Evolutionary conservation across 805 yeast genomes (phyloP).

Genomic region (Saturnispora saitoi): DNA sequence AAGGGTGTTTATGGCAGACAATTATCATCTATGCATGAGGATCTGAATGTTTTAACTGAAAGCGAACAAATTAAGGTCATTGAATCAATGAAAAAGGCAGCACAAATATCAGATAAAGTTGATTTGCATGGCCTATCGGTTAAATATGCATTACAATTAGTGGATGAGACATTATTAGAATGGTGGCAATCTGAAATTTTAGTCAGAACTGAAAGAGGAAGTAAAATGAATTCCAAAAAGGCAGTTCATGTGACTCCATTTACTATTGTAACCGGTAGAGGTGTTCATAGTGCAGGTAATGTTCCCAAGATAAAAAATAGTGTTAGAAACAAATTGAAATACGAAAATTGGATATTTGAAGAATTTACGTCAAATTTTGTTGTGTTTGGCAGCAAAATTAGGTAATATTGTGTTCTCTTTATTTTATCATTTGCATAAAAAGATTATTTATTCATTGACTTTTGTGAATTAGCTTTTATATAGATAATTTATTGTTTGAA

Average conservation of each 20-base stretch:
- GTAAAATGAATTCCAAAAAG: slow-evolving; percentile 27
- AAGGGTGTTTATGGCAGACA: neutral
- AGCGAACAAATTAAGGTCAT: slow-evolving; percentile 10
- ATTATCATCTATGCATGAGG: slow-evolving; percentile 1
- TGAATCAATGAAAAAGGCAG: slow-evolving; percentile 5
- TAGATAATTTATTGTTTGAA: neutral
- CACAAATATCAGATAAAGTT: slow-evolving; percentile 22
- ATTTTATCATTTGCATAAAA: neutral
- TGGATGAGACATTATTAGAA: slow-evolving; percentile 28
- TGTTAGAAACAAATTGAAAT: slow-evolving; percentile 34
- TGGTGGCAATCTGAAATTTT: slow-evolving; percentile 62
- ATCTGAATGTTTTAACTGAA: slow-evolving; percentile 7
- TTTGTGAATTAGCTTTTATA: neutral
- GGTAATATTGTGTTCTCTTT: neutral
- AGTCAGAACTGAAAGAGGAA: slow-evolving; percentile 33
- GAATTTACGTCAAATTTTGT: slow-evolving; percentile 39
- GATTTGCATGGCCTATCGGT: slow-evolving; percentile 55
- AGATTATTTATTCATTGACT: no score
- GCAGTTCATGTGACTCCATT: slow-evolving; percentile 38
- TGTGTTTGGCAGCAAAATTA: slow-evolving; percentile 34
- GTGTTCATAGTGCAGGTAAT: slow-evolving; percentile 58
- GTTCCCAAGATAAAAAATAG: slow-evolving; percentile 37
- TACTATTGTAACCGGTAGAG: slow-evolving; percentile 56
- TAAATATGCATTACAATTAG: slow-evolving; percentile 35
- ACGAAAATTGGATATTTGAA: slow-evolving; percentile 33